Base-by-base conservation (phyloP, 352 stramenopile species). In the Globisporangium nagaii region DNA sequence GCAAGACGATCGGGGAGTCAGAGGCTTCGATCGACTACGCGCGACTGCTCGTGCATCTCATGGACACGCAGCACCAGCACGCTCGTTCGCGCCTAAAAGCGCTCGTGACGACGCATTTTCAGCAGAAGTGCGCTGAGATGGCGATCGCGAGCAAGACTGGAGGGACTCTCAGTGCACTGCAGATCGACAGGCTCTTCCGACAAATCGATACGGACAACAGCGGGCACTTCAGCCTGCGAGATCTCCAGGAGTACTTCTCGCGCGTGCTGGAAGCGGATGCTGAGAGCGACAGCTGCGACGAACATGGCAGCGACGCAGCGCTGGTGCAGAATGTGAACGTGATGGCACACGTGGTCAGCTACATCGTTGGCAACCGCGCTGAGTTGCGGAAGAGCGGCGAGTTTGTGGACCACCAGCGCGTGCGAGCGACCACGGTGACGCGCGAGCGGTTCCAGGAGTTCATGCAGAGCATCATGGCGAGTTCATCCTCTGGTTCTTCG, bases 31-130 rank as follows among this genome's bases (percentile, higher is more conserved):
- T 87, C 10, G 66, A 84, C 28, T 87, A 82, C 39, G 59, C 65
- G 19, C 68, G 62, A 3, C 47, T 87, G 31, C 43, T 87, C 0
- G 67, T 84, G 20, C 78, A 73, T 49, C 53, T 87, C n/a, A 36
- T 79, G 7, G 71, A 81, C 3, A 50, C 46, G 5, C 66, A 87
- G 20, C 73, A 78, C 19, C 56, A 60, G 17, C 36, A 52, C 2
- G 44, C 57, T 0, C 45, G 65, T 24, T 32, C 63, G 10, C 24
- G 31, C 28, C 60, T 86, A 0, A 56, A 71, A 28, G 13, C 32
- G 10, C 46, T 37, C 4, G 60, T 80, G 2, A 4, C 73, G 2
- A 7, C 53, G 5, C 47, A 68, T 31, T 68, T 84, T 24, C 48
- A 59, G 8, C 28, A 51, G 5, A 59, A 52, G 22, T 63, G 62